A percentile compares a stretch with the other conserved stretches of the same genome.
Evolutionary conservation across 139 green algal species (phyloP).

Genomic region (Nannochloris sp.): DNA sequence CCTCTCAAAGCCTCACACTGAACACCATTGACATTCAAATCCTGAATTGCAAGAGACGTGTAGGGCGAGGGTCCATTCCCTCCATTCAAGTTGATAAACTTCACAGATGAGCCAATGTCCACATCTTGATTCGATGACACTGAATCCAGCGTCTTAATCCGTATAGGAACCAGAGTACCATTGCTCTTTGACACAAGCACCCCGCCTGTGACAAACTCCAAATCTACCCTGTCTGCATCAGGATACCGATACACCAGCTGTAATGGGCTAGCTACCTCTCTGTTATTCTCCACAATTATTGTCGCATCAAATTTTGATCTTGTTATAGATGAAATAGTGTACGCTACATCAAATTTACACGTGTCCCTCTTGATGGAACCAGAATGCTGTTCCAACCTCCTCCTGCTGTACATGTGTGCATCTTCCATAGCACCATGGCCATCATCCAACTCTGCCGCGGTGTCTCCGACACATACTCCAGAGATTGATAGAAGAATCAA

Average conservation of each 20-base stretch:
- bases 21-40: constrained; percentile 3
- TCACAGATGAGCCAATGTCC: not conserved
- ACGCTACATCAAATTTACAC: not conserved
- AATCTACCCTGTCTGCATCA: not conserved
- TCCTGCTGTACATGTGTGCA: too few species aligned
- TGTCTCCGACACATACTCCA: too few species aligned
- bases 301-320: not conserved
- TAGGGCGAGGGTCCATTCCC: not conserved
- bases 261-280: not conserved
- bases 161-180: not conserved
- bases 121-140: not conserved
- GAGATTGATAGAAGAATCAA: too few species aligned
- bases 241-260: not conserved
- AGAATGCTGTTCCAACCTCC: too few species aligned
- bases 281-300: not conserved
- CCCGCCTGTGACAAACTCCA: not conserved
- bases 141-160: not conserved
- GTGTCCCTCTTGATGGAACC: not conserved
- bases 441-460: too few species aligned
- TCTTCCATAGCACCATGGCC: too few species aligned
- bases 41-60: not conserved
- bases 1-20: not conserved
- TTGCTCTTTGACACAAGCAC: not conserved
- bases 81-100: constrained; percentile 1
- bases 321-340: not conserved